Evolutionary conservation across 805 yeast species (phyloP), one percentile per base, ranked within the genome.

Genomic region (Metschnikowia orientalis): DNA sequence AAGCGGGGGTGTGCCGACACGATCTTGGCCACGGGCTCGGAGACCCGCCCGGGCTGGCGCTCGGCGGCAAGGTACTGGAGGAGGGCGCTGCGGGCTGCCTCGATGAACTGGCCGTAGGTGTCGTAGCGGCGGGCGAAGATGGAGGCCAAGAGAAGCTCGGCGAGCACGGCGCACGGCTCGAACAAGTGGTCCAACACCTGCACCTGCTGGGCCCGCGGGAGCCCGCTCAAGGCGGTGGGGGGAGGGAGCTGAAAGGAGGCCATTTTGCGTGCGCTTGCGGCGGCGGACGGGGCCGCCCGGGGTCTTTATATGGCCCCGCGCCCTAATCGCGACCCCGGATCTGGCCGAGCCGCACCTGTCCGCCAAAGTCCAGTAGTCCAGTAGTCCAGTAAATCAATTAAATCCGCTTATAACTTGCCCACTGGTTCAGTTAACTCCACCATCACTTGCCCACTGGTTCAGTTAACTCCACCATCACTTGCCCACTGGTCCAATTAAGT

Each of bases 1-100:
- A 88, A 63, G 35, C 95, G 67, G 11, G 97, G 97, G 59, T 88
- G 97, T 0, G 96, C 95, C 1, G 85, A 79, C n/a, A 89, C 76
- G 36, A 89, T 86, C 23, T 70, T 60, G 26, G 67, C 49, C 8
- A 73, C 53, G n/a, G 23, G 30, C 3, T 40, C 35, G 4, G 46
- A 37, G 4, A 38, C 26, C 12, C 52, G 48, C 3, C 48, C 50
- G 13, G 46, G 49, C 39, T 37, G 44, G 32, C 47, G 45, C 26
- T 45, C 57, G 10, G 23, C 37, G 21, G 56, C 56, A 6, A 65
- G 50, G 20, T 69, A 55, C 9, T 41, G 30, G 3, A 63, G 45
- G 12, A 81, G 55, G 7, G 50, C 51, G 0, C 24, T 14, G 31
- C 83, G 62, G 2, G 67, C 58, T 2, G 45, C 30, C 30, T 74